These are phyloP conservation scores for Phytophthora cactorum DNA, from an alignment of 352 stramenopile species.

Conservation along the genomic window DNA sequence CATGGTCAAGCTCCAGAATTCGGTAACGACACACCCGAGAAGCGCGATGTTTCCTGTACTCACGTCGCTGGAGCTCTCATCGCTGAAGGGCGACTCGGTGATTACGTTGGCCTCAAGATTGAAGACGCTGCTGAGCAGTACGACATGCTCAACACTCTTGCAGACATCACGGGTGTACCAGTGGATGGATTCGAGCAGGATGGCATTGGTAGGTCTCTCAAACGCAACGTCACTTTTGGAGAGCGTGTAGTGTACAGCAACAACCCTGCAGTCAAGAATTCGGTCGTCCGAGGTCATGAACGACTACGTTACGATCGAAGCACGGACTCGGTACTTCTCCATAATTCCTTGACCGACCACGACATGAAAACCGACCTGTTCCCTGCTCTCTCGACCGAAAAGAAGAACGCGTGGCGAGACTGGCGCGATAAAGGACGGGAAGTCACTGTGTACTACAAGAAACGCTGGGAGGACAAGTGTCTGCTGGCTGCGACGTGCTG, in stretches of 20 bases:
- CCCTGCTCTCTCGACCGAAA: conserved; percentile 12
- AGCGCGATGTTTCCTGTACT: conserved; percentile 36
- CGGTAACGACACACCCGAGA: conserved; percentile 33
- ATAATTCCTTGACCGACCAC: conserved; percentile 43
- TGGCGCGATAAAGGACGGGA: conserved; percentile 32
- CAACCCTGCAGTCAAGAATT: conserved; percentile 53
- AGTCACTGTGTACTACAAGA: conserved; percentile 55
- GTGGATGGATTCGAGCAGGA: conserved; percentile 40
- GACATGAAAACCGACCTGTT: conserved; percentile 43
- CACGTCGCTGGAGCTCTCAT: conserved; percentile 43
- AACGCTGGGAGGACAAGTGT: conserved; percentile 38
- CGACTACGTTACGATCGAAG: conserved; percentile 44
- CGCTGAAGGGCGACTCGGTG: conserved; percentile 43
- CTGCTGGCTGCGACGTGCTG: conserved; percentile 21
- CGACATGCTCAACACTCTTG: conserved; percentile 47
- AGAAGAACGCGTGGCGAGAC: conserved; percentile 15
- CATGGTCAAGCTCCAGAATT: conserved; percentile 55
- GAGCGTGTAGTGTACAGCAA: conserved; percentile 50
- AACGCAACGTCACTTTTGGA: conserved; percentile 38
- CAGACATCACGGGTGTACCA: conserved; percentile 40
- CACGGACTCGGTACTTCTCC: conserved; percentile 36
- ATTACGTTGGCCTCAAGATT: conserved; percentile 24
- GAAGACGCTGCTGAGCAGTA: conserved; percentile 42
- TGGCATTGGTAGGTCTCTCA: conserved; percentile 45
- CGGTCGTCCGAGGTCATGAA: conserved; percentile 42